Conservation (phyloP, 2,329 filamentous ascomycete genomes). For the Colletotrichum salicis region DNA sequence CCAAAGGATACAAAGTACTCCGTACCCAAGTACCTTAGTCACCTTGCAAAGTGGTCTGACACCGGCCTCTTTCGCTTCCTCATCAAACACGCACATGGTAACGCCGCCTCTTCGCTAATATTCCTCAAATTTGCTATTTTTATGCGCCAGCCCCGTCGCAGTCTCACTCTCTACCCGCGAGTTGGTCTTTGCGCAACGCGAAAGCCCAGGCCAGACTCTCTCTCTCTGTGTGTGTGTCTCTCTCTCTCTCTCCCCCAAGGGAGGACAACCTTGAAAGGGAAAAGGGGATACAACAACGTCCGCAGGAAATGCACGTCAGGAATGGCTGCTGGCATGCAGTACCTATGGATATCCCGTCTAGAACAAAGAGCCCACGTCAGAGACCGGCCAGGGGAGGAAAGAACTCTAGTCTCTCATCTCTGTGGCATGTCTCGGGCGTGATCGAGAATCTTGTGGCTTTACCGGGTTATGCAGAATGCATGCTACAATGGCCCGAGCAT, state of each 20-base stretch:
- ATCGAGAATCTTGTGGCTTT: not conserved
- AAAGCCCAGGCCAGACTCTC: not conserved
- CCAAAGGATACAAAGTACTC: too few species aligned
- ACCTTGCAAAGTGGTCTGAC: constrained; percentile 22
- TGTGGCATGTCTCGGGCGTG: constrained; percentile 19
- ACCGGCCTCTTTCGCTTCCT: constrained; percentile 13
- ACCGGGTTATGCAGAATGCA: constrained; percentile 5
- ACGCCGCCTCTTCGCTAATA: constrained; percentile 11
- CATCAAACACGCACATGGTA: constrained; percentile 18
- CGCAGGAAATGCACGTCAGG: not conserved
- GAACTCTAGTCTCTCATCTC: not conserved
- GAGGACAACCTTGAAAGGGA: not conserved
- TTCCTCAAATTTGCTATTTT: constrained; percentile 24
- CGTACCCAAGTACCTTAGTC: not conserved
- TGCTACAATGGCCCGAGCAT: constrained; percentile 17
- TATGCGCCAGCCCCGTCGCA: constrained; percentile 6
- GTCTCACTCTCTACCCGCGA: not conserved
- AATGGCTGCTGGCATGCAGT: constrained; percentile 13
- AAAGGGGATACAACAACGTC: not conserved
- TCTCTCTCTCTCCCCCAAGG: not conserved
- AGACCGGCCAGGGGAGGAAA: constrained; percentile 1
- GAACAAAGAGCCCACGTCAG: constrained; percentile 6
- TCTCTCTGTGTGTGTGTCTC: too few species aligned
- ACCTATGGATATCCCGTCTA: not conserved
- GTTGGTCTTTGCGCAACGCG: not conserved